phyloP scores from a whole-genome alignment of 179 eudicot genomes.

The Nepenthes alata region DNA sequence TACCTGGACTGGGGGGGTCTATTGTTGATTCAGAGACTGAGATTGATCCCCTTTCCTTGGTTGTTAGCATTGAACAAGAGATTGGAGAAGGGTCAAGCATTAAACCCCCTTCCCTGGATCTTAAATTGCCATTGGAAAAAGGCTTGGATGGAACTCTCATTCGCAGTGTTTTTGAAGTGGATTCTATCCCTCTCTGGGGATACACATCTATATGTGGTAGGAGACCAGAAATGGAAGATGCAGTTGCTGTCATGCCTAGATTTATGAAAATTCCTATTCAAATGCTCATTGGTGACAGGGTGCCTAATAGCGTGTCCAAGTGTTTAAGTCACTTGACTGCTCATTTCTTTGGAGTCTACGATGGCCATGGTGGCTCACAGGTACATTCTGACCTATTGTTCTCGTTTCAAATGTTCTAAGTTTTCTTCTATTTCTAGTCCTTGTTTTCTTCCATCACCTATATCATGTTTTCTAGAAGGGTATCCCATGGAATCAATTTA shows the following conservation, averaged over 20 bases:
- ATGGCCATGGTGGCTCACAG: constrained; percentile 67
- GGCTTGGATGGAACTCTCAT: constrained; percentile 12
- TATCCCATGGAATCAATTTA: constrained; percentile 1
- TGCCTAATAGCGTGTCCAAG: constrained; percentile 20
- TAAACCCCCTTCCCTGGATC: constrained; percentile 9
- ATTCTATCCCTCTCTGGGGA: constrained; percentile 54
- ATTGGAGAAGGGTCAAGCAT: constrained; percentile 12
- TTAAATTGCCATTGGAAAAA: constrained; percentile 18
- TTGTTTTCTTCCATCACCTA: background rate
- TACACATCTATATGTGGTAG: constrained; percentile 42
- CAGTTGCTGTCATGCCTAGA: constrained; percentile 37
- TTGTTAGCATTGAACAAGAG: constrained; percentile 7
- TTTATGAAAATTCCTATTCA: constrained; percentile 37
- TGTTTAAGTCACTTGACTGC: constrained; percentile 41
- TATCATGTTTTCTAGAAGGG: background rate
- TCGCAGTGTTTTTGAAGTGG: constrained; percentile 45
- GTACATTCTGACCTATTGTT: constrained; percentile 13
- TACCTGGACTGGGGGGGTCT: constrained; percentile 5
- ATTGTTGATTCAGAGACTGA: constrained; percentile 6
- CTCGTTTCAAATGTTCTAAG: background rate
- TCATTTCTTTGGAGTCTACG: constrained; percentile 59
- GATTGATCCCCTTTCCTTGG: constrained; percentile 12
- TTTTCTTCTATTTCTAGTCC: background rate
- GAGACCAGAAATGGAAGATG: constrained; percentile 69
- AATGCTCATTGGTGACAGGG: constrained; percentile 33